phyloP scores from a whole-genome alignment of 495 filamentous ascomycete species.

The Peziza echinospora region DNA sequence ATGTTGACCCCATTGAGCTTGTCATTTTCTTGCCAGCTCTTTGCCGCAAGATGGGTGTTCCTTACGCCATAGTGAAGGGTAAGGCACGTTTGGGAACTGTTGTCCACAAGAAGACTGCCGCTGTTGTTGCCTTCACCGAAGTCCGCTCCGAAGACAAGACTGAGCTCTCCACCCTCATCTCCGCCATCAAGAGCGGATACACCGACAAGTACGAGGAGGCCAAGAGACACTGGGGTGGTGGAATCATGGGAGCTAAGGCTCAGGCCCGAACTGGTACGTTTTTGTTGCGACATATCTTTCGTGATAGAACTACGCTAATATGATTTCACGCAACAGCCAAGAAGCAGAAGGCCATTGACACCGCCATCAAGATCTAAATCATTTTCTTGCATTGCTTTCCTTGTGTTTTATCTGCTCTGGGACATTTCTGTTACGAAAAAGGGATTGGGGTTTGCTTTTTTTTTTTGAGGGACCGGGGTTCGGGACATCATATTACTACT shows the following conservation, averaged over 20 bases:
- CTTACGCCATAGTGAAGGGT: conserved; percentile 98
- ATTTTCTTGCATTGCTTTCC: conserved; percentile 1
- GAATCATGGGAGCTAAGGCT: conserved; percentile 98
- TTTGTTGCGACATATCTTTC: not conserved
- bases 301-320: conserved; percentile 1
- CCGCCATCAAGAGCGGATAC: conserved; percentile 95
- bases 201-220: conserved; percentile 82
- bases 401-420: not conserved
- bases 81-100: conserved; percentile 97
- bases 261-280: conserved; percentile 49
- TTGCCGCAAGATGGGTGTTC: conserved; percentile 99
- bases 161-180: conserved; percentile 89
- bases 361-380: conserved; percentile 81
- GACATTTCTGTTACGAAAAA: not conserved
- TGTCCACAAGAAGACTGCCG: conserved; percentile 99
- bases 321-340: conserved; percentile 29
- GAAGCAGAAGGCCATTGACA: conserved; percentile 85
- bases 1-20: conserved; percentile 98
- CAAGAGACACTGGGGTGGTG: conserved; percentile 95
- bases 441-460: not conserved
- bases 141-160: conserved; percentile 92
- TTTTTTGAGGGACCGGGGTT: too few relatives aligned
- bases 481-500: too few relatives aligned
- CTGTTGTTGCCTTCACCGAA: conserved; percentile 88
- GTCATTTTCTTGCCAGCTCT: conserved; percentile 97